phyloP scores from a whole-genome alignment of 495 filamentous ascomycete genomes.

The Astrocystis sublimbata region DNA sequence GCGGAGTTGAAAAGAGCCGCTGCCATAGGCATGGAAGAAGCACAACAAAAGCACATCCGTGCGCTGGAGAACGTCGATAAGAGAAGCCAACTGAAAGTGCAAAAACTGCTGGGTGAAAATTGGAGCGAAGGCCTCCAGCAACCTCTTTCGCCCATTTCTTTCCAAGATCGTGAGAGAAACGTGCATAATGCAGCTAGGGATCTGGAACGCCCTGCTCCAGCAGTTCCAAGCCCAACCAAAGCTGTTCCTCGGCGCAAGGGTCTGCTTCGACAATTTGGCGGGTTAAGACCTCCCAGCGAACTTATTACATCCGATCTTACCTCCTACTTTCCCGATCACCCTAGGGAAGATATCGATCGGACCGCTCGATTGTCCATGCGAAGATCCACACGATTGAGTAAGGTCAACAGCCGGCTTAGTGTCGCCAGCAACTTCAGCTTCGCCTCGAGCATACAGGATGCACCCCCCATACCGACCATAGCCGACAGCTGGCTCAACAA shows the following conservation, averaged over 20 bases:
- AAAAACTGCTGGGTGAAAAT: constrained; percentile 80
- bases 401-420: constrained; percentile 86
- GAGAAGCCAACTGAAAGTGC: constrained; percentile 71
- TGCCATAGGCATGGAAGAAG: constrained; percentile 78
- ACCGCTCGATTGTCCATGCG: constrained; percentile 90
- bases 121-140: constrained; percentile 77
- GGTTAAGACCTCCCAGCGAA: constrained; percentile 90
- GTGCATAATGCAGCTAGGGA: constrained; percentile 61
- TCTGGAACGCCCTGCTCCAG: constrained; percentile 59
- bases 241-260: constrained; percentile 60
- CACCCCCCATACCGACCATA: constrained; percentile 92
- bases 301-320: constrained; percentile 94
- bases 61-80: constrained; percentile 63
- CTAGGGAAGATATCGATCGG: constrained; percentile 87
- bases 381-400: constrained; percentile 85
- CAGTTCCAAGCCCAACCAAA: constrained; percentile 53
- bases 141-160: constrained; percentile 75
- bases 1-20: constrained; percentile 80
- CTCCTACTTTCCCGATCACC: constrained; percentile 96
- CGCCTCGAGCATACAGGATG: constrained; percentile 84
- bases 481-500: constrained; percentile 86
- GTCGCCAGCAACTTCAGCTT: constrained; percentile 92
- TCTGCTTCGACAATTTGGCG: constrained; percentile 71
- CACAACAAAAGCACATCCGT: constrained; percentile 68
- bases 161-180: constrained; percentile 63